Conservation (phyloP, 768 basidiomycete genomes). For the Chalciporus sphaerocephalus region DNA sequence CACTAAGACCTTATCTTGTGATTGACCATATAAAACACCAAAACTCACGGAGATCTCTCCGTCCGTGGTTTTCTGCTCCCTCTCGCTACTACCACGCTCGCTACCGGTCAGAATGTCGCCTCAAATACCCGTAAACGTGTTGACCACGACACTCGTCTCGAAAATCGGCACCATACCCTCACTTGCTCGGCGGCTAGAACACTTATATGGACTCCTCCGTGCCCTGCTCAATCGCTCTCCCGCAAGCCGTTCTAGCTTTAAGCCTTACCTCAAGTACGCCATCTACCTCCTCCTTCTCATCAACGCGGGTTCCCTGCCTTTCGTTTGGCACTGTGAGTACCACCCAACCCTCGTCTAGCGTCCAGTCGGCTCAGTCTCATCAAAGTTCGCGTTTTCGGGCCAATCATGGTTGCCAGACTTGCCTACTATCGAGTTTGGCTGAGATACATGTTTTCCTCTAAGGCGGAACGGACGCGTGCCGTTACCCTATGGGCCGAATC, state of each 20-base stretch:
- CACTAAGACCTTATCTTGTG: too few relatives aligned
- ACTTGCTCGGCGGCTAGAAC: neutral
- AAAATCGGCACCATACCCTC: slow-evolving; percentile 13
- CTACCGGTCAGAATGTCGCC: slow-evolving; percentile 15
- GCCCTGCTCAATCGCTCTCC: slow-evolving; percentile 2
- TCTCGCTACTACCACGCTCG: neutral
- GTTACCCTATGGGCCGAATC: slow-evolving; percentile 44
- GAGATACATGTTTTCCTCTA: slow-evolving; percentile 37
- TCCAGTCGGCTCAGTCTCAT: too few relatives aligned
- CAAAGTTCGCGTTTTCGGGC: slow-evolving; percentile 54
- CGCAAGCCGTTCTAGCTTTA: too few relatives aligned
- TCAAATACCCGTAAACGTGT: slow-evolving; percentile 5
- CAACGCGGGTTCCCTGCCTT: slow-evolving; percentile 58
- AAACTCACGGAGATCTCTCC: neutral
- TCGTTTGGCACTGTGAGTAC: slow-evolving; percentile 68
- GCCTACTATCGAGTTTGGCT: slow-evolving; percentile 32
- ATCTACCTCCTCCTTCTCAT: slow-evolving; percentile 46
- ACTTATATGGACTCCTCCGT: slow-evolving; percentile 5
- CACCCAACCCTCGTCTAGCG: too few relatives aligned
- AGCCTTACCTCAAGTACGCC: slow-evolving; percentile 17
- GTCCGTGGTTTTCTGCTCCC: neutral
- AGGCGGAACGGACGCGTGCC: slow-evolving; percentile 27
- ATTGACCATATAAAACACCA: neutral
- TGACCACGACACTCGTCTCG: slow-evolving; percentile 3
- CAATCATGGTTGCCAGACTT: slow-evolving; percentile 36